phyloP scores from a whole-genome alignment of 345 rosid genomes.

The Adansonia digitata region DNA sequence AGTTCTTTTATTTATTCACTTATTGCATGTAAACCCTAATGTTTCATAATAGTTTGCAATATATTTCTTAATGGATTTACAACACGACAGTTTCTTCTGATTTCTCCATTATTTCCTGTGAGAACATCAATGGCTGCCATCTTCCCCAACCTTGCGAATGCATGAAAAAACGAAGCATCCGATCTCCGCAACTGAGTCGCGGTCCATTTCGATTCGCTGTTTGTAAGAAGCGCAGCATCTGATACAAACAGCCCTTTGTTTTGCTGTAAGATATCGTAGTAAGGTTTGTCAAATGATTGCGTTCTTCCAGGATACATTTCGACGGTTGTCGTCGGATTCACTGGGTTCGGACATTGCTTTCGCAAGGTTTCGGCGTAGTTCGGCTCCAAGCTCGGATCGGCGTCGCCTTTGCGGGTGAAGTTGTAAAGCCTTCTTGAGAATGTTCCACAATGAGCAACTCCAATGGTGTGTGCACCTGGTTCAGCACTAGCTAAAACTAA shows the following conservation, averaged over 20 bases:
- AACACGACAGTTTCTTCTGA: conserved; percentile 39
- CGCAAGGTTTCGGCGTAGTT: conserved; percentile 35
- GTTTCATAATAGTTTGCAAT: too few relatives aligned
- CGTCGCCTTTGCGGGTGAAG: conserved; percentile 57
- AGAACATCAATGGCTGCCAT: conserved; percentile 48
- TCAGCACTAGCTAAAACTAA: too few relatives aligned
- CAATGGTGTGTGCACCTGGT: conserved; percentile 68
- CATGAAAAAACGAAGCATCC: conserved; percentile 23
- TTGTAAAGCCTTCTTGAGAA: conserved; percentile 46
- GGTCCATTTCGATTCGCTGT: conserved; percentile 15
- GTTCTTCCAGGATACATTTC: conserved; percentile 51
- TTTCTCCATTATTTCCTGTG: conserved; percentile 39
- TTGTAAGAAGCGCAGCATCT: conserved; percentile 51
- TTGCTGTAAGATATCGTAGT: conserved; percentile 27
- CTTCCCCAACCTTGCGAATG: conserved; percentile 41
- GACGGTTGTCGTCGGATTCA: conserved; percentile 21
- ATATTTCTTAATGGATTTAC: conserved; percentile 24
- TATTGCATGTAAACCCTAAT: too few relatives aligned
- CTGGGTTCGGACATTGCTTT: conserved; percentile 34
- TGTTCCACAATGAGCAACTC: conserved; percentile 39
- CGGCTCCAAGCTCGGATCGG: conserved; percentile 44
- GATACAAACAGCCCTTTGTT: conserved; percentile 43
- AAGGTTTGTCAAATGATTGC: conserved; percentile 38
- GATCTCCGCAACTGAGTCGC: conserved; percentile 20
- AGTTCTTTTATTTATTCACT: too few relatives aligned